Base-by-base conservation (phyloP, 345 rosid genomes). In the Cardiospermum halicacabum region DNA sequence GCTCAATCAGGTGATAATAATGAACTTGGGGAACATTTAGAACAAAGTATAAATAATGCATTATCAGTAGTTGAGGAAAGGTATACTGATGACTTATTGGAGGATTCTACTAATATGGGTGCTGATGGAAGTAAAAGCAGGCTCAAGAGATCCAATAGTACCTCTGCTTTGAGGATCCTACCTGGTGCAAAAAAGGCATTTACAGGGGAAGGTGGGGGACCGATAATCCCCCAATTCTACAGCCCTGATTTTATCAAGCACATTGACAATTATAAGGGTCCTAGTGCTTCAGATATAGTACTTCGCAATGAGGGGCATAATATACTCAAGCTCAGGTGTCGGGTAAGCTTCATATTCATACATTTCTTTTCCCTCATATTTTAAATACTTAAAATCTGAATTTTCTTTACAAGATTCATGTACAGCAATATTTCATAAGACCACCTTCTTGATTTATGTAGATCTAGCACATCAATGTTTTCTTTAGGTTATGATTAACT, bases 71-170 rank as follows among this genome's bases (percentile, higher is more conserved):
- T 62, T 47, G 76, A 74, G 56, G 81, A 70, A 26, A 62, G 51
- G 15, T 49, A 47, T 81, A 70, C 37, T 43, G 71, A 50, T 22
- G 70, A 59, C 65, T 78, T 72, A 47, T 43, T 67, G 53, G 74
- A 69, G 60, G 58, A 39, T 63, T 31, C 62, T 27, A 62, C 55
- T 63, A 69, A 71, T 57, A 56, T 59, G 58, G 57, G 66, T 57
- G 70, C 74, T 30, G 77, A 76, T 77, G 92, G 80, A 76, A 89
- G 65, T 60, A 88, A 71, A 75, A 78, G 50, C 64, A 69, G 74
- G 67, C 88, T 89, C 65, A 89, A 87, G 84, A 89, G 96, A 75
- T 91, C 96, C 69, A 89, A 71, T 69, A 91, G 97, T 64, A 82
- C 92, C 50, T 86, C 97, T 62, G 91, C 81, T 73, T 78, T 94